These are phyloP conservation scores for Malassezia yamatoensis DNA, from an alignment of 1,284 basidiomycete genomes.

Conservation along the genomic window DNA sequence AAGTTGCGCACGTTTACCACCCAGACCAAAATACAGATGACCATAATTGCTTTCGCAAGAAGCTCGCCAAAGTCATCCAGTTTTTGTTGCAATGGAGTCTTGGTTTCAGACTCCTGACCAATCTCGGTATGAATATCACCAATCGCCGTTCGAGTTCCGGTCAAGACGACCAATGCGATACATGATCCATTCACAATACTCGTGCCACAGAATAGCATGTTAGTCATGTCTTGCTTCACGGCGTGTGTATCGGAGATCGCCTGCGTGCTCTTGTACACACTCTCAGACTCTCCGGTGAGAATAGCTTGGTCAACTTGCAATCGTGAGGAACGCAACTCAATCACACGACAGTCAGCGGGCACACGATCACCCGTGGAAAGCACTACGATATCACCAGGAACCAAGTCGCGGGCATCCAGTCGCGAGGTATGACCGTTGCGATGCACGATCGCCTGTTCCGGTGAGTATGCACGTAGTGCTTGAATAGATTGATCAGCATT, in stretches of 20 bases:
- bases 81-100: conserved; percentile 46
- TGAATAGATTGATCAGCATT: conserved; percentile 47
- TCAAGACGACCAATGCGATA: conserved; percentile 36
- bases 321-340: conserved; percentile 37
- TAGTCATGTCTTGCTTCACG: conserved; percentile 47
- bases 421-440: conserved; percentile 27
- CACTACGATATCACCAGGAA: conserved; percentile 44
- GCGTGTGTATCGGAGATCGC: conserved; percentile 30
- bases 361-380: conserved; percentile 45
- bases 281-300: conserved; percentile 43
- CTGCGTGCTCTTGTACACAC: conserved; percentile 39
- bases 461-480: conserved; percentile 43
- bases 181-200: conserved; percentile 40
- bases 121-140: conserved; percentile 45
- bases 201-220: conserved; percentile 46
- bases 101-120: conserved; percentile 37
- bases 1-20: conserved; percentile 47
- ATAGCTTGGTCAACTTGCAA: conserved; percentile 46
- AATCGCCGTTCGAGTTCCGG: conserved; percentile 41
- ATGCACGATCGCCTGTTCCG: conserved; percentile 37
- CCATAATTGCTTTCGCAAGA: conserved; percentile 43
- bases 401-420: conserved; percentile 33
- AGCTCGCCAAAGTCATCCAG: conserved; percentile 47
- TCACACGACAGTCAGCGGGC: conserved; percentile 42
- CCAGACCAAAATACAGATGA: conserved; percentile 47